Base-by-base conservation (phyloP, 345 rosid species). In the Citrus maxima region DNA sequence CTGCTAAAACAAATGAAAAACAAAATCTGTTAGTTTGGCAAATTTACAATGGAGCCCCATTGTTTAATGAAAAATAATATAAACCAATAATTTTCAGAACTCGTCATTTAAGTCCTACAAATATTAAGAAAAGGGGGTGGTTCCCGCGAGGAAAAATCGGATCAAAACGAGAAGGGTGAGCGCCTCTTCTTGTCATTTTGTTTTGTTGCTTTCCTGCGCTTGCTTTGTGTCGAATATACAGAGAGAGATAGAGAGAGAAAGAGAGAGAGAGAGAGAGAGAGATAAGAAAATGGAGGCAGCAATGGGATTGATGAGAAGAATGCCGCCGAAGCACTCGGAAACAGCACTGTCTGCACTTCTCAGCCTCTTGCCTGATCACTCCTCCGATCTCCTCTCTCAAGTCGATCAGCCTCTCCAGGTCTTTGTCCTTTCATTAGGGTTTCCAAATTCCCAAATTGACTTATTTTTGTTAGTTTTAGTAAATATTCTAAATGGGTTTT, bases 321-420 rank as follows among this genome's bases (percentile, higher is more conserved):
- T 94, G 87, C 97, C 92, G 40, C 99, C 98, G 27, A 94, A 92
- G 70, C 97, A 92, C 82, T 68, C 95, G 10, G 99, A 93, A 71
- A 96, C 93, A 4, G 95, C 98, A 24, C 98, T 94, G 42, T 93
- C 98, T 6, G 98, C 99, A 68, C 99, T 94, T 61, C 90, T 96
- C 66, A 88, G 90, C 85, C 98, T 96, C 74, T 42, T 94, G 70
- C 99, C 99, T 64, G 87, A 89, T 61, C 97, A 90, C 86, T 93
- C 98, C 84, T 90, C 99, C 67, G 97, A 95, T 92, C 97, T 95
- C 74, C 97, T 93, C 86, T 89, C 98, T 83, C 99, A 96, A 89
- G 96, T 96, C 80, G 97, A 94, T 77, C 97, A 91, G 85, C 98
- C 98, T 74, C 99, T 95, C 69, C 98, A 93, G 98, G 99, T 89